phyloP scores from a whole-genome alignment of 129 eudicot species.

The Arctium lappa region DNA sequence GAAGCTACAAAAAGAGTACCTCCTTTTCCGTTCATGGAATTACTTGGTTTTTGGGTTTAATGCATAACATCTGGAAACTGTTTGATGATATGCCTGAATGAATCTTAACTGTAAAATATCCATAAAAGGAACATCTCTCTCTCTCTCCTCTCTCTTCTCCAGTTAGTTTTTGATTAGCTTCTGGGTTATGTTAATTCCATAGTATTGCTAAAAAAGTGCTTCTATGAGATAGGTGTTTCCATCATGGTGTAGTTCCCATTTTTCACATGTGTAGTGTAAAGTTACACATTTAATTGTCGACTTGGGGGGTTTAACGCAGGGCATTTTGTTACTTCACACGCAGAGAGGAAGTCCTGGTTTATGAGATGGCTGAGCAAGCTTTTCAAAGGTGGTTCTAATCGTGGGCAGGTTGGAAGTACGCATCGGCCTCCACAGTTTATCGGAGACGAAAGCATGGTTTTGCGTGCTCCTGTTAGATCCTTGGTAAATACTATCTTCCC shows the following conservation, averaged over 20 bases:
- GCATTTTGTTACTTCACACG: conserved; percentile 48
- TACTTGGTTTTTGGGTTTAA: background rate
- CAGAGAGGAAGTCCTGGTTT: conserved; percentile 79
- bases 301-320: conserved; percentile 39
- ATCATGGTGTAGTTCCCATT: background rate
- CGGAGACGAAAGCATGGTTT: conserved; percentile 85
- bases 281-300: conserved; percentile 6
- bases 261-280: background rate
- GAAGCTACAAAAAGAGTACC: background rate
- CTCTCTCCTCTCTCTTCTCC: background rate
- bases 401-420: conserved; percentile 30
- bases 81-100: conserved; percentile 16
- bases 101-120: conserved; percentile 1
- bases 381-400: conserved; percentile 57
- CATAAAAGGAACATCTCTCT: background rate
- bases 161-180: background rate
- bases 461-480: conserved; percentile 76
- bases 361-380: conserved; percentile 90
- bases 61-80: conserved; percentile 8
- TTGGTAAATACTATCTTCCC: conserved; percentile 43
- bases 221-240: background rate
- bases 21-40: background rate
- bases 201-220: background rate
- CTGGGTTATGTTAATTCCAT: background rate
- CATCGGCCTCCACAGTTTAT: conserved; percentile 63